phyloP scores from a whole-genome alignment of 2,329 filamentous ascomycete species.

The Teratosphaeria nubilosa region DNA sequence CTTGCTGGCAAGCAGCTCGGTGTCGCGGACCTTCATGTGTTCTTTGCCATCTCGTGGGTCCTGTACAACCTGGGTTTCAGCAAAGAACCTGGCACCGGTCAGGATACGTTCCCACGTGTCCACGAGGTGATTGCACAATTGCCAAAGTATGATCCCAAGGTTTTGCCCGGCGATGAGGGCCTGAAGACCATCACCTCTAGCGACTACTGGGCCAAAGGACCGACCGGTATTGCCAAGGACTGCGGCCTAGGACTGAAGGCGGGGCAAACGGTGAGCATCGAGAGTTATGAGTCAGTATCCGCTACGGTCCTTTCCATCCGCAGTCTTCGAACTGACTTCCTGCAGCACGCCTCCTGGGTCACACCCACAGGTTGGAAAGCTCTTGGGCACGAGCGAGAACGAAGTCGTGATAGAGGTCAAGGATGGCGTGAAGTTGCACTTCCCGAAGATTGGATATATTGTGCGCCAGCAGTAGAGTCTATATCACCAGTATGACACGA shows the following conservation, averaged over 20 bases:
- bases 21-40: slow-evolving; percentile 19
- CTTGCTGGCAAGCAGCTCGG: slow-evolving; percentile 13
- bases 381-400: slow-evolving; percentile 15
- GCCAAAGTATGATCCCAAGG: slow-evolving; percentile 12
- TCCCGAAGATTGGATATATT: slow-evolving; percentile 30
- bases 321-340: not conserved
- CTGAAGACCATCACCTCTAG: slow-evolving; percentile 12
- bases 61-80: slow-evolving; percentile 13
- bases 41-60: slow-evolving; percentile 17
- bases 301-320: not conserved
- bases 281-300: slow-evolving; percentile 20
- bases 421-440: slow-evolving; percentile 25
- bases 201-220: slow-evolving; percentile 10
- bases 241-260: slow-evolving; percentile 12
- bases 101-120: slow-evolving; percentile 15
- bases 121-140: slow-evolving; percentile 16
- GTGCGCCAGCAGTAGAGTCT: slow-evolving; percentile 8
- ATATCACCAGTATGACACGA: not conserved
- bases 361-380: slow-evolving; percentile 21
- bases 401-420: slow-evolving; percentile 22
- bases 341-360: slow-evolving; percentile 15
- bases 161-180: slow-evolving; percentile 16
- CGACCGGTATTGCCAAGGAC: slow-evolving; percentile 8
- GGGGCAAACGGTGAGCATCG: slow-evolving; percentile 15
- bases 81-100: slow-evolving; percentile 14